Evolutionary conservation across 1,284 basidiomycete species (phyloP), one percentile per base, ranked within the genome.

Genomic region (Microbotryum lychnidis-dioicae): DNA sequence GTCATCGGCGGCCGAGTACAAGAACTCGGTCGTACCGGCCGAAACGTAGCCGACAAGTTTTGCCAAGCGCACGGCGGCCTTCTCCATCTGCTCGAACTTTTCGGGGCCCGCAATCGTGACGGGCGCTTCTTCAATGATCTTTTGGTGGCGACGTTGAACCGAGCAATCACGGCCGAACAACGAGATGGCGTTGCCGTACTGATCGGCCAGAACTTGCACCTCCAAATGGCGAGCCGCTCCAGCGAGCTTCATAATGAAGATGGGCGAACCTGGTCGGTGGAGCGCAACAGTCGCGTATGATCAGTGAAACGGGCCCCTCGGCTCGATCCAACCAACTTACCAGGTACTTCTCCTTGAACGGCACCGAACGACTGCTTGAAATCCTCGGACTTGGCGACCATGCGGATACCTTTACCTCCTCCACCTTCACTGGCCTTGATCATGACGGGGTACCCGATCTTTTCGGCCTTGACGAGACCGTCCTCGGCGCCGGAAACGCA

Each of bases 231-330:
- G 89, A 46, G 96, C 96, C 70, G 90, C 87, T 27, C 93, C 92
- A 44, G 96, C 96, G 64, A 98, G 87, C 80, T 98, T 98, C 96
- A 98, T 98, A 79, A 99, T 91, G 77, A 99, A 98, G 72, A 99
- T 93, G 63, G 96, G 96, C 6, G 96, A 98, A 54, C 96, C 94
- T 90, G 74, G 31, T 62, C 48, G 50, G 14, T 4, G 3, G 44
- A 48, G 20, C 37, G 37, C 53, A 46, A 55, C 25, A 69, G 53
- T 46, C 68, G 20, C 33, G 16, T 16, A 14, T 6, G 4, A 48
- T 65, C 54, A 64, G 61, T 44, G 23, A n/a, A 20, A 48, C 12
- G 6, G 12, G 45, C 27, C 31, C n/a, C 2, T 44, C 27, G 10
- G 5, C 29, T 3, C 12, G 8, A 23, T 16, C 31, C 16, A 18